phyloP scores from a whole-genome alignment of 495 filamentous ascomycete genomes.

The Tuber calosporum region DNA sequence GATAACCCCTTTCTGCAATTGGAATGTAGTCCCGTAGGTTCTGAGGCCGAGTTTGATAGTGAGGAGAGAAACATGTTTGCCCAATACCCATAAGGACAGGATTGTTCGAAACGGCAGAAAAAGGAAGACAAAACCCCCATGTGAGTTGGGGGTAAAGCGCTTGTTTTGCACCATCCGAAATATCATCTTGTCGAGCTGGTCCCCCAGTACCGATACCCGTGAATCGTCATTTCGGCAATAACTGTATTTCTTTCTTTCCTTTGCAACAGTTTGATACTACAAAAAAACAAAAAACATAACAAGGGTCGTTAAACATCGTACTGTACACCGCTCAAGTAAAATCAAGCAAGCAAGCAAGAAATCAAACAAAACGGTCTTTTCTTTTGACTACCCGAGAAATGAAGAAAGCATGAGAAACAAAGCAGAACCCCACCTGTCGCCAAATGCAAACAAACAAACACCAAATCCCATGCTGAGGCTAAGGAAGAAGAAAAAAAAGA shows the following conservation, averaged over 20 bases:
- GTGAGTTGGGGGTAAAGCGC: no score
- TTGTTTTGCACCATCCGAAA: no score
- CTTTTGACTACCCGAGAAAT: not conserved
- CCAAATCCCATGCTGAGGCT: not conserved
- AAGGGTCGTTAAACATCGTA: not conserved
- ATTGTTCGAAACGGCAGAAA: no score
- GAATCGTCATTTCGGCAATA: not conserved
- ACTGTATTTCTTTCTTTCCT: not conserved
- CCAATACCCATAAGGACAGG: no score
- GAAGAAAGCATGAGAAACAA: not conserved
- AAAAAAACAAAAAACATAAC: not conserved
- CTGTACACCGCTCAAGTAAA: not conserved
- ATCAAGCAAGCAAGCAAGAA: not conserved
- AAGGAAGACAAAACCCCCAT: no score
- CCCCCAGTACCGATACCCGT: no score
- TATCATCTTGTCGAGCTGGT: no score
- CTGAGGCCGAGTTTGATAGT: no score
- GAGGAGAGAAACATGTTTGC: no score
- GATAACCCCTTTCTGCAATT: no score
- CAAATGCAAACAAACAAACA: not conserved
- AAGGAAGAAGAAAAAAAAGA: not conserved
- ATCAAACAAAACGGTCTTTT: not conserved
- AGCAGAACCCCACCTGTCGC: constrained; percentile 1
- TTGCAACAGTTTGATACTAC: not conserved
- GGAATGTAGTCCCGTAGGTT: no score